phyloP scores from a whole-genome alignment of 176 grass and related monocot genomes.

The Cenchrus purpureus region DNA sequence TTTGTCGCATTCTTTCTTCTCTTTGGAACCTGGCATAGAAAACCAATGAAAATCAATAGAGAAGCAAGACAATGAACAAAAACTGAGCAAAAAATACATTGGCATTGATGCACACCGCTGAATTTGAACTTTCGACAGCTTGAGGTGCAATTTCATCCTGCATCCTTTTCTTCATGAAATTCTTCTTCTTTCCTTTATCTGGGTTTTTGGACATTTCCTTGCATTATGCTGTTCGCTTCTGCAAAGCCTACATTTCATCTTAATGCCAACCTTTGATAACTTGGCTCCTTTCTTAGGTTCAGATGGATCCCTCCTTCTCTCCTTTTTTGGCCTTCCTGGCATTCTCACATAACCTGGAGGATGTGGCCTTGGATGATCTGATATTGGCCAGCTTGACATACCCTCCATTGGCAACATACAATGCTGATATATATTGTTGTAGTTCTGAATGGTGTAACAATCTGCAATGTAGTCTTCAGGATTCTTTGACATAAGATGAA shows the following conservation, averaged over 20 bases:
- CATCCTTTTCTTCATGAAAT: background rate
- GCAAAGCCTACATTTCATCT: background rate
- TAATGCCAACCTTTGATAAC: background rate
- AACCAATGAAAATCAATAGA: too few relatives aligned
- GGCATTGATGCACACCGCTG: too few relatives aligned
- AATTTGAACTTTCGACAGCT: too few relatives aligned
- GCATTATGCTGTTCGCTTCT: background rate
- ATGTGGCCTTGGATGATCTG: background rate
- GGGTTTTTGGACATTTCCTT: background rate
- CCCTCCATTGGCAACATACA: background rate
- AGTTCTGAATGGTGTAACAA: background rate
- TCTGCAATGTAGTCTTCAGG: background rate
- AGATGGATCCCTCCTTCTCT: conserved; percentile 1
- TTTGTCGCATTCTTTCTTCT: too few relatives aligned
- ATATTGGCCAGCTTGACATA: background rate
- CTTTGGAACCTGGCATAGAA: too few relatives aligned
- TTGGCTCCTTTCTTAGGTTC: background rate
- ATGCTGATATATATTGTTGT: background rate
- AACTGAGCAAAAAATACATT: too few relatives aligned
- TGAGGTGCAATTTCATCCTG: background rate
- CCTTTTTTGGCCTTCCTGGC: background rate
- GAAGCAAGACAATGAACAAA: too few relatives aligned
- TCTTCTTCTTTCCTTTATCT: conserved; percentile 6
- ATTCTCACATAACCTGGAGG: background rate
- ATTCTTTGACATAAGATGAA: background rate